Conservation (phyloP, 2,329 filamentous ascomycete genomes). For the Botrytis byssoidea region DNA sequence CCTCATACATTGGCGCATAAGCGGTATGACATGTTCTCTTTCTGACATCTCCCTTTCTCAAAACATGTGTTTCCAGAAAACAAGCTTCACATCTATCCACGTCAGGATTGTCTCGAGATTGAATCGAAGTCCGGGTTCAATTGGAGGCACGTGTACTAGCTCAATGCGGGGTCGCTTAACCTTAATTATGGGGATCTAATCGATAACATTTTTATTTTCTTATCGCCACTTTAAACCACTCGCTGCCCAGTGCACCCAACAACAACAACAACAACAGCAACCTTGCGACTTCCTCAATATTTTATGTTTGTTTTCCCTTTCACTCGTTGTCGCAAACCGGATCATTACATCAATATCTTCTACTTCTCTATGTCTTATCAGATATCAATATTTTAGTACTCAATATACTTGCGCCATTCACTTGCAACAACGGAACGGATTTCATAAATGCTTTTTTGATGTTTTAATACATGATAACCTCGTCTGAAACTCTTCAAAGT, state of each 20-base stretch:
- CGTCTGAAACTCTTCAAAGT: conserved; percentile 4
- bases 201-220: conserved; percentile 8
- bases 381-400: neutral
- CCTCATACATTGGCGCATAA: neutral
- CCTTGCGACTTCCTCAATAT: neutral
- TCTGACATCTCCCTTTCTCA: neutral
- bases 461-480: conserved; percentile 3
- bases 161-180: conserved; percentile 16
- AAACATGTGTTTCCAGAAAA: conserved; percentile 2
- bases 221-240: conserved; percentile 14
- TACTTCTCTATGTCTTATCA: neutral
- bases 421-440: neutral
- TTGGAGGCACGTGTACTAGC: conserved; percentile 9
- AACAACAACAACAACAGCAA: neutral
- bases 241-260: conserved; percentile 2
- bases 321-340: neutral
- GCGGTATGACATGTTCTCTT: neutral
- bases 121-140: neutral
- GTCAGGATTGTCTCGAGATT: neutral
- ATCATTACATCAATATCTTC: neutral
- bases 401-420: neutral
- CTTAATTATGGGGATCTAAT: neutral
- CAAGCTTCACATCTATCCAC: neutral
- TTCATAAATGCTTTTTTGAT: conserved; percentile 9
- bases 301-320: neutral